Evolutionary conservation across 768 basidiomycete species (phyloP).

Genomic region (Amanita molliuscula): DNA sequence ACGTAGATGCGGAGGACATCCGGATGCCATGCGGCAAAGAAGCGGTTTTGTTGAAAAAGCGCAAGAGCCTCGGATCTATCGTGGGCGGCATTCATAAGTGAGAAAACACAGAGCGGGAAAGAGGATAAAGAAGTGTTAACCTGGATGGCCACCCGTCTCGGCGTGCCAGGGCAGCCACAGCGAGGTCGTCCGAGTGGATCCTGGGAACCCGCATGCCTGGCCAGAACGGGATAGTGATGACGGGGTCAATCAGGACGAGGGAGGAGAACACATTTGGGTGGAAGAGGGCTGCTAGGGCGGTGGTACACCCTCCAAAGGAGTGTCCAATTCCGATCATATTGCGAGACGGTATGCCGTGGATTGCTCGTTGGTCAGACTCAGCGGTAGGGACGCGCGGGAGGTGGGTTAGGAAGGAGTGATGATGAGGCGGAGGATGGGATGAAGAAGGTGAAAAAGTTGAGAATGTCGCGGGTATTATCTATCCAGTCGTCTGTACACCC

Average conservation of each 20-base stretch:
- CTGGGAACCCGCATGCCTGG: conserved; percentile 3
- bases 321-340: conserved; percentile 70
- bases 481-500: conserved; percentile 56
- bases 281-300: conserved; percentile 54
- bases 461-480: conserved; percentile 68
- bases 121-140: conserved; percentile 18
- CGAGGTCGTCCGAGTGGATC: conserved; percentile 13
- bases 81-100: neutral
- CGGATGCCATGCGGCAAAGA: conserved; percentile 67
- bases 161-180: conserved; percentile 42
- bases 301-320: conserved; percentile 76
- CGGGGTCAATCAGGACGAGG: conserved; percentile 71
- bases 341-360: conserved; percentile 38
- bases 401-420: conserved; percentile 40
- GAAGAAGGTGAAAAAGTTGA: conserved; percentile 64
- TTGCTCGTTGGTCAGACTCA: conserved; percentile 30
- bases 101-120: neutral
- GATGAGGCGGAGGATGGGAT: conserved; percentile 35
- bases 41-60: conserved; percentile 40
- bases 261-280: conserved; percentile 60
- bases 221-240: conserved; percentile 33
- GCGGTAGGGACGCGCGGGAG: conserved; percentile 36
- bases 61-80: conserved; percentile 45
- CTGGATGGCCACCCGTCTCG: conserved; percentile 55
- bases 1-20: conserved; percentile 50